These are phyloP conservation scores for Botrytis cinerea DNA, from an alignment of 2,329 filamentous ascomycete genomes.

Conservation along the genomic window DNA sequence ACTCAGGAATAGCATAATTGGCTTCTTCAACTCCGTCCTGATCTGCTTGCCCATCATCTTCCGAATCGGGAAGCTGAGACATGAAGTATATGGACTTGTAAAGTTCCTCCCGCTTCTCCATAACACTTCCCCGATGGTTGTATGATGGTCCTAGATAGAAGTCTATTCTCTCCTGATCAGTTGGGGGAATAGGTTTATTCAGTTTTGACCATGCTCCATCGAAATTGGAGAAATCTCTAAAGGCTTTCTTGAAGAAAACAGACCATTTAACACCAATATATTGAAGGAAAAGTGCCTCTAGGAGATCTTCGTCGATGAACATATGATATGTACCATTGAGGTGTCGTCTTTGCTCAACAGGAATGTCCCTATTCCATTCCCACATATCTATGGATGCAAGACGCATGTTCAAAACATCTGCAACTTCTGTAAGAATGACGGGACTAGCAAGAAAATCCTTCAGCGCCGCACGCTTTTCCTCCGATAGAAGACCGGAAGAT, in stretches of 20 bases:
- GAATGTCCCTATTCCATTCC: constrained; percentile 52
- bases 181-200: constrained; percentile 27
- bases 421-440: constrained; percentile 54
- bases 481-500: constrained; percentile 51
- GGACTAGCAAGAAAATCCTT: constrained; percentile 53
- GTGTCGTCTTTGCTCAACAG: constrained; percentile 54
- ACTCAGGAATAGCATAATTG: constrained; percentile 20
- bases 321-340: constrained; percentile 61
- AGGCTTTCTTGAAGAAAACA: constrained; percentile 48
- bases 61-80: constrained; percentile 36
- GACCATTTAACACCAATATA: constrained; percentile 56
- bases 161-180: constrained; percentile 32
- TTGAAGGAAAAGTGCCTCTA: constrained; percentile 57
- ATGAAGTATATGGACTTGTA: constrained; percentile 39
- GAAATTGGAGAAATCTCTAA: constrained; percentile 38
- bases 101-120: constrained; percentile 34
- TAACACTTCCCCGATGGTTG: constrained; percentile 31
- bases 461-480: constrained; percentile 52
- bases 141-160: constrained; percentile 34
- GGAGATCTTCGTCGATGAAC: constrained; percentile 61
- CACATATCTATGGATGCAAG: constrained; percentile 53
- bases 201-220: constrained; percentile 36
- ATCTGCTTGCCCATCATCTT: constrained; percentile 23
- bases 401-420: constrained; percentile 59
- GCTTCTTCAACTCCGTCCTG: constrained; percentile 37